These are phyloP conservation scores for Solanum raphanifolium DNA, from an alignment of 257 asterid genomes.

Conservation along the genomic window DNA sequence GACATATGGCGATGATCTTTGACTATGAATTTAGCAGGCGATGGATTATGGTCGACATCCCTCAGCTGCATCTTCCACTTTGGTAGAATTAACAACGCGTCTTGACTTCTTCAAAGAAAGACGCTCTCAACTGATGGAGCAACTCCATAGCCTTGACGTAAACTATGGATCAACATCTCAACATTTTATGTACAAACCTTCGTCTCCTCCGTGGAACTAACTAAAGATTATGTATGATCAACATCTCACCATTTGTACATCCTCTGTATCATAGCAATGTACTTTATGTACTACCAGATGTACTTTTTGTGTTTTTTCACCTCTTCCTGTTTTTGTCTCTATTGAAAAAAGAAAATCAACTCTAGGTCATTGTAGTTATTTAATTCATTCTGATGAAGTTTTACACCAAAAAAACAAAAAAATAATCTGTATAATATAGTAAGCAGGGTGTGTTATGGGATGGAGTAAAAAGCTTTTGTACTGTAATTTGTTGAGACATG, in stretches of 20 bases:
- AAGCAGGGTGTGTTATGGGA: background rate
- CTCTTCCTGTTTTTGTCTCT: background rate
- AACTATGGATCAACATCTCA: slow-evolving; percentile 56
- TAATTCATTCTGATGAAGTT: background rate
- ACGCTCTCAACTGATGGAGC: slow-evolving; percentile 97
- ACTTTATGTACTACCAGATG: slow-evolving; percentile 1
- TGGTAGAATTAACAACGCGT: slow-evolving; percentile 82
- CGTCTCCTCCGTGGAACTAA: slow-evolving; percentile 89
- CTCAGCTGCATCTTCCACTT: slow-evolving; percentile 55
- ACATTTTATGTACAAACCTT: slow-evolving; percentile 51
- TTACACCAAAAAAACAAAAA: background rate
- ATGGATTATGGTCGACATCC: slow-evolving; percentile 50
- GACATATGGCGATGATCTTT: background rate
- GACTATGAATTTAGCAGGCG: slow-evolving; percentile 20
- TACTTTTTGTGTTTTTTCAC: background rate
- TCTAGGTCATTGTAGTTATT: background rate
- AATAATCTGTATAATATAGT: background rate
- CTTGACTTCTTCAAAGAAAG: slow-evolving; percentile 92
- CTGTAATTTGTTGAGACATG: background rate
- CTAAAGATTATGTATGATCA: background rate
- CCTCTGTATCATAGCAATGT: slow-evolving; percentile 21
- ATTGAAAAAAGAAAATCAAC: background rate
- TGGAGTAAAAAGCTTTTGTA: background rate
- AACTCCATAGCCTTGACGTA: slow-evolving; percentile 73
- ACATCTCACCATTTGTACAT: slow-evolving; percentile 25